phyloP scores from a whole-genome alignment of 768 basidiomycete genomes.

The Termitomyces heimii region DNA sequence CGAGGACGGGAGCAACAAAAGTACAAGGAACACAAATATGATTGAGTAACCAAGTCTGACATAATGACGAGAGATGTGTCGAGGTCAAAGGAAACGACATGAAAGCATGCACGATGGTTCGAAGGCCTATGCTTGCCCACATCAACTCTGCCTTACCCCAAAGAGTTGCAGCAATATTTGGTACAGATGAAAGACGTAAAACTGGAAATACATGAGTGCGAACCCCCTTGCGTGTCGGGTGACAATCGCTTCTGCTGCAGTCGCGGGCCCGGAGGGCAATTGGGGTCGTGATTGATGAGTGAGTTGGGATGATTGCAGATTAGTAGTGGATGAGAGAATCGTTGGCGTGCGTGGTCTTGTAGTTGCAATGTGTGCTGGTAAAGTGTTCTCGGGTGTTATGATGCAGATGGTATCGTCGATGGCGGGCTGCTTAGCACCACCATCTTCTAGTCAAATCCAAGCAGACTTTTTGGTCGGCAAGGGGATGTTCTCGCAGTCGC shows the following conservation, averaged over 20 bases:
- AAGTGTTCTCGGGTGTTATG: constrained; percentile 7
- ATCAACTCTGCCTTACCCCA: constrained; percentile 8
- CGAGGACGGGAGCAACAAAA: constrained; percentile 7
- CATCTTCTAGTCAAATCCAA: constrained; percentile 17
- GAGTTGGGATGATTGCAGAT: not conserved
- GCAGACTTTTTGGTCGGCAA: constrained; percentile 18
- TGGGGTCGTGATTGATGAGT: constrained; percentile 6
- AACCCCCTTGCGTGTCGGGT: constrained; percentile 15
- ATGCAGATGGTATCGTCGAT: constrained; percentile 12
- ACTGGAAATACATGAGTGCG: constrained; percentile 14
- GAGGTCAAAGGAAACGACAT: not conserved
- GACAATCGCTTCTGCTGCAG: constrained; percentile 11
- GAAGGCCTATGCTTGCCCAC: constrained; percentile 1
- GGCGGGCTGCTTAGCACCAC: not conserved
- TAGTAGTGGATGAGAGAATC: constrained; percentile 1
- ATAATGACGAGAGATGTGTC: not conserved
- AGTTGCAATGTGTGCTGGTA: constrained; percentile 4
- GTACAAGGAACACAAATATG: constrained; percentile 4
- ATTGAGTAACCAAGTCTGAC: not conserved
- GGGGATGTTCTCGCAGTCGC: constrained; percentile 35
- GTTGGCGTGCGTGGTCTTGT: constrained; percentile 5
- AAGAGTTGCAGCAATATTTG: constrained; percentile 18
- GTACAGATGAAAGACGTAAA: constrained; percentile 21
- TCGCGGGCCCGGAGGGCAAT: constrained; percentile 10
- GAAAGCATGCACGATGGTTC: constrained; percentile 5